Evolutionary conservation across 140 eudicot genomes (phyloP), one percentile per base, ranked within the genome.

Genomic region (Bidens hawaiensis): DNA sequence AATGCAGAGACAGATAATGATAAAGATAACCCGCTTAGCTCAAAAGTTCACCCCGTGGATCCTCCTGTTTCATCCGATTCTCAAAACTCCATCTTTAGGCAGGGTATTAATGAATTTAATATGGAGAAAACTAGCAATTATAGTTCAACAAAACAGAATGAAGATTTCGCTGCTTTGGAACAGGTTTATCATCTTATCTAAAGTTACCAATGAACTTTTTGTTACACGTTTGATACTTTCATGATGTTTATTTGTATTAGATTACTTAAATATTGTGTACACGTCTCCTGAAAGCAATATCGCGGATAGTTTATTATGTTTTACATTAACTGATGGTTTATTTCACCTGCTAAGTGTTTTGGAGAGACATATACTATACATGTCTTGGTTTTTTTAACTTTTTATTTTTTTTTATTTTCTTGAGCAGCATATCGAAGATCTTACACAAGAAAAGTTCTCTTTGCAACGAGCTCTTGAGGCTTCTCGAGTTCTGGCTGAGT

Each of bases 391-490:
- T n/a, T n/a, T n/a, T n/a, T n/a, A n/a, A 55, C 70, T 24, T 49
- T 41, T 57, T 48, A 40, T 30, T 17, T 43, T 55, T 28, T 15
- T 23, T 13, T 53, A 18, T 11, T 53, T 4, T 70, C 3, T 61
- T 56, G 70, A 49, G 76, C 88, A 93, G 94, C 95, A 93, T 80
- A 93, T 93, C 73, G 99, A 93, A 85, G 99, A 93, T 67, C 64
- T 93, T 52, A 93, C 99, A 5, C 99, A 93, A 69, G 99, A 93
- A 57, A 93, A 88, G 78, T 93, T 88, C 73, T 85, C 99, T 24
- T 79, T 93, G 83, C 99, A 93, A 85, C 85, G 99, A 65, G 85
- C 99, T 59, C 78, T 93, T 74, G 99, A 93, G 72, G 95, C 99
- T 75, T 88, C 99, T 30, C 84, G 83, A 68, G 77, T 81, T 64